These are phyloP conservation scores for Coniochaeta prunicola DNA, from an alignment of 2,329 filamentous ascomycete genomes.

Conservation along the genomic window DNA sequence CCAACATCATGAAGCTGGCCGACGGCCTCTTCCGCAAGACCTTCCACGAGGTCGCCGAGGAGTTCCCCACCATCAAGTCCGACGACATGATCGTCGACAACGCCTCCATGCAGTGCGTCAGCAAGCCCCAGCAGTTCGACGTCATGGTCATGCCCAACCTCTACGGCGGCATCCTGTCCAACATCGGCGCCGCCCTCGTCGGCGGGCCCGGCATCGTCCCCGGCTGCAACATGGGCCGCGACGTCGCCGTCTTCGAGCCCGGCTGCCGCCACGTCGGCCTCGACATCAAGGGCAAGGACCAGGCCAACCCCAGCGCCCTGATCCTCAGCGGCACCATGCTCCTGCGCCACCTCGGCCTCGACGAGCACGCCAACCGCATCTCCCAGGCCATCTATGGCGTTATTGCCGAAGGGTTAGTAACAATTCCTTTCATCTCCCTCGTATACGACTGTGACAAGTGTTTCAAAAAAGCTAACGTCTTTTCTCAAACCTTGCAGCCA, in stretches of 20 bases:
- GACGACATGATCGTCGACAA: constrained; percentile 99
- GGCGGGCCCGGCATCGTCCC: constrained; percentile 95
- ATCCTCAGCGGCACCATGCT: constrained; percentile 96
- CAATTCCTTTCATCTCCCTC: neutral
- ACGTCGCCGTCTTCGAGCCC: constrained; percentile 97
- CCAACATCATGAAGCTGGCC: constrained; percentile 99
- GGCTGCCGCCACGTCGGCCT: constrained; percentile 98
- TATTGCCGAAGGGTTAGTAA: constrained; percentile 78
- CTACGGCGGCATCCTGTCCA: constrained; percentile 97
- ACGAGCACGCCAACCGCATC: constrained; percentile 97
- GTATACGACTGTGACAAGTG: neutral
- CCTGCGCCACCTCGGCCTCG: constrained; percentile 90
- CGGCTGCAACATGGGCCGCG: constrained; percentile 98
- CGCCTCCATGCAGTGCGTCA: constrained; percentile 98
- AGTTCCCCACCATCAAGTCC: constrained; percentile 90
- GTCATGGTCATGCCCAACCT: constrained; percentile 99
- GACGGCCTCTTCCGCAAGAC: constrained; percentile 98
- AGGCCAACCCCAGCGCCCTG: constrained; percentile 96
- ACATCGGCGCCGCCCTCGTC: constrained; percentile 95
- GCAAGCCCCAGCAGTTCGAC: constrained; percentile 94
- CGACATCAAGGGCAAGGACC: constrained; percentile 99
- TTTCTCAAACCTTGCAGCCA: constrained; percentile 49
- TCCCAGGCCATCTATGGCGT: constrained; percentile 73
- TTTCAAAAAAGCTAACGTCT: constrained; percentile 28
- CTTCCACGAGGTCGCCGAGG: constrained; percentile 86